Base-by-base conservation (phyloP, 495 filamentous ascomycete species). In the Hypoxylon crocopeplum region DNA sequence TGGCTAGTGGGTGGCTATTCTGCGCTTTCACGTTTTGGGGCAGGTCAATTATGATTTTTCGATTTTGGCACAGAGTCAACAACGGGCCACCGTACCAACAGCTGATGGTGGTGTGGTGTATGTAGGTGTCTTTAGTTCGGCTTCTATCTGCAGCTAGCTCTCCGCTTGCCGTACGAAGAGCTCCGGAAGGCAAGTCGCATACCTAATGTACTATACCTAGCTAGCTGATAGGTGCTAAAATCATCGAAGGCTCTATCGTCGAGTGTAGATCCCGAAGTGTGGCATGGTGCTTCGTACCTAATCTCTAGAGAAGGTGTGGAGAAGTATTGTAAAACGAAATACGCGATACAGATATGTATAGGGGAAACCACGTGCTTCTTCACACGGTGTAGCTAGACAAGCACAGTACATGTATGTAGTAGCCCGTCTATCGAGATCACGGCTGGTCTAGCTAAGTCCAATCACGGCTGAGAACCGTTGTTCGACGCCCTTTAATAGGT, bases 301-400 rank as follows among this genome's bases (percentile, higher is more conserved):
- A 63, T 57, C 53, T 57, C 52, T 63, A 48, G 53, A 63, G 53
- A 63, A 63, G 48, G 42, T 63, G 48, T 63, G 53, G 53, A 51
- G 53, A 63, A 63, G 32, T 3, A 3, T n/a, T 8, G 44, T 21
- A 47, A 21, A 51, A 29, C 39, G 54, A 19, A 56, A 46, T 39
- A 34, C 22, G 32, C 12, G 32, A 61, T 17, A 20, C 34, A 57
- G 12, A 51, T 47, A 47, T 50, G 42, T 27, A 27, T 27, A n/a
- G 24, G 30, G 20, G 33, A 25, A 33, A 36, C 33, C 5, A 32
- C 16, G 15, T 44, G 6, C 21, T 1, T 41, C 13, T 46, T 55
- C 51, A 48, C 40, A 62, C 52, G 22, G 47, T 56, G n/a, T n/a
- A n/a, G n/a, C n/a, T n/a, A n/a, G n/a, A n/a, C n/a, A n/a, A n/a